Evolutionary conservation across 305 asterid genomes (phyloP), one percentile per base, ranked within the genome.

Genomic region (Vinca major): DNA sequence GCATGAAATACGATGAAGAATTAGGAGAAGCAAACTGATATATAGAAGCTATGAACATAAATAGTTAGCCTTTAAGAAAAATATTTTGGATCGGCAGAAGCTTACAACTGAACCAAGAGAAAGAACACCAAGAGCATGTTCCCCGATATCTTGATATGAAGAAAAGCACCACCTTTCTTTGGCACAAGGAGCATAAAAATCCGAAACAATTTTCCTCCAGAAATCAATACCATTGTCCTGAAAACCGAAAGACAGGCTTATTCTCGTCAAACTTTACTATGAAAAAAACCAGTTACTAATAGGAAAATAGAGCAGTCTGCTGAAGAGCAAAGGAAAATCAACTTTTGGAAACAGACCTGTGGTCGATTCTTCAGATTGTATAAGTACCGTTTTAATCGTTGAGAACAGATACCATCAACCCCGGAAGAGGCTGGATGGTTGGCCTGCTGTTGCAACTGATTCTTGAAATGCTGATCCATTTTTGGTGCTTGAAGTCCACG

Each of bases 111-210:
- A 68, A 67, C 79, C 75, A 43, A 79, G 72, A 68, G 75, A 62
- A 79, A 83, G 83, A 62, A 73, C 80, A 70, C 81, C 79, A 26
- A 68, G 65, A 26, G 82, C 49, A 9, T 77, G 78, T 68, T 67
- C 76, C 67, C 81, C 80, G 48, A 79, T 66, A 70, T 81, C 74
- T 72, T 66, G 67, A 66, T 85, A 85, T 19, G 52, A 77, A 70
- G 88, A 86, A 58, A 85, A 83, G 77, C 96, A 89, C 96, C 91
- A 86, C 70, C 81, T 83, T 68, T 79, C 84, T 77, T 76, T 81
- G 54, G 91, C 79, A 68, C 79, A 70, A 36, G 82, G 84, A 55
- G 86, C 89, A 71, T 79, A 89, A 71, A 82, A 89, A 70, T 82
- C 88, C 0, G 84, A 71, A 19, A 85, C 83, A 75, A 89, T 84